Percentiles rank a stretch among this genome's conserved stretches.
Evolutionary conservation across 2,329 filamentous ascomycete genomes (phyloP).

Genomic region (Alternaria postmessia): DNA sequence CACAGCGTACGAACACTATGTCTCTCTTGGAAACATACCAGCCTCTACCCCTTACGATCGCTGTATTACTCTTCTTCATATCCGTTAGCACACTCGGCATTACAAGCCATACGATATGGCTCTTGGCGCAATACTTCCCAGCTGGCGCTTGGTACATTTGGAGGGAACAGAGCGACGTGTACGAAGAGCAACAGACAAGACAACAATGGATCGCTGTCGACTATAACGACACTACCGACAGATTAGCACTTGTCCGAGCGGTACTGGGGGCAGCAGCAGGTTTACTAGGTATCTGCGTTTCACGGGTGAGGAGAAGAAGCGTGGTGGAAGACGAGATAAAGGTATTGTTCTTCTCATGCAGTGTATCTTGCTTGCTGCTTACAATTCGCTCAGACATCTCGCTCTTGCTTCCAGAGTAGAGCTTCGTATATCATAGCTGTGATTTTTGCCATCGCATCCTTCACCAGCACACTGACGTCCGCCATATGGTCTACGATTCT

Average conservation of each 20-base stretch:
- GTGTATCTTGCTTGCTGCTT: background rate
- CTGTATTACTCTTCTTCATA: background rate
- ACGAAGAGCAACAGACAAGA: background rate
- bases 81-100: background rate
- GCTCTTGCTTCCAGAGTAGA: background rate
- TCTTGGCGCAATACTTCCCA: background rate
- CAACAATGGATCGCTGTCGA: conserved; percentile 1
- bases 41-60: background rate
- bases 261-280: background rate
- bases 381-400: background rate
- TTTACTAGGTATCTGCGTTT: background rate
- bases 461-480: background rate
- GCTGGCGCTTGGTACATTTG: conserved; percentile 4
- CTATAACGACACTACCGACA: background rate
- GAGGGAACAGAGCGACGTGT: background rate
- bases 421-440: background rate
- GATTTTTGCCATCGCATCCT: background rate
- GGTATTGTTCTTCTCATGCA: background rate
- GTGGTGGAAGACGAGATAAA: background rate
- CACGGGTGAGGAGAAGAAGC: background rate
- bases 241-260: background rate
- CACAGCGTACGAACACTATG: background rate
- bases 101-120: conserved; percentile 3
- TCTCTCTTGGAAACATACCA: background rate
- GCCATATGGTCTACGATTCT: background rate